Percentiles rank a stretch among this genome's conserved stretches.
Conservation (phyloP, 2,329 filamentous ascomycete genomes). For the Paecilomyces niveus region DNA sequence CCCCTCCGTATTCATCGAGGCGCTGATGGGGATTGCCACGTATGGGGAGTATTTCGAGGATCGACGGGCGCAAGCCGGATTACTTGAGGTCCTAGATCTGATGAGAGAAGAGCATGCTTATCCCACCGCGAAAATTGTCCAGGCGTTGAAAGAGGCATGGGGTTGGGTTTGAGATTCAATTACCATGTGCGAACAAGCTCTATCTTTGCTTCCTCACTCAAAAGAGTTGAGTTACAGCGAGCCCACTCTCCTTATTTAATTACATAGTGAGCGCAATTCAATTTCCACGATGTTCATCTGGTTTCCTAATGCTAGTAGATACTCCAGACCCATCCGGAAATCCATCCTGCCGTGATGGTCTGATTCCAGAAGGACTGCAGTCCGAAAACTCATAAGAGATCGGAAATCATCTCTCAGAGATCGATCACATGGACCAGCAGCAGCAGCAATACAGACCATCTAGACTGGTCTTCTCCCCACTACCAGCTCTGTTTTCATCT, state of each 20-base stretch:
- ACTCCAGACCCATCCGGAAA: neutral
- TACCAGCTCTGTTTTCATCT: neutral
- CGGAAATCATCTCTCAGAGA: neutral
- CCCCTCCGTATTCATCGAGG: conserved; percentile 46
- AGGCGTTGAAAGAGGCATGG: conserved; percentile 45
- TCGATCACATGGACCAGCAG: neutral
- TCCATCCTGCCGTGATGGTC: neutral
- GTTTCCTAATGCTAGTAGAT: neutral
- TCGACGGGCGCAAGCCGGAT: conserved; percentile 40
- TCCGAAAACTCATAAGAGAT: neutral
- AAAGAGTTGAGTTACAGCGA: neutral
- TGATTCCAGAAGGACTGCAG: neutral
- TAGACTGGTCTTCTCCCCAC: neutral
- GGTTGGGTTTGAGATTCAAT: conserved; percentile 14
- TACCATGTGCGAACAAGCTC: neutral
- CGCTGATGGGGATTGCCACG: conserved; percentile 47
- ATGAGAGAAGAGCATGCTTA: conserved; percentile 47
- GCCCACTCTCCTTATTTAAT: neutral
- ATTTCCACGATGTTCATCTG: neutral
- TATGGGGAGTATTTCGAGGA: conserved; percentile 48
- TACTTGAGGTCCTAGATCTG: conserved; percentile 33
- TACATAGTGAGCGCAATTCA: neutral
- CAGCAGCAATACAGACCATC: neutral
- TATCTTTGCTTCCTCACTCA: neutral
- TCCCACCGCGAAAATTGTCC: conserved; percentile 44